These are phyloP conservation scores for Teunomyces stri DNA, from an alignment of 805 yeast genomes.

Conservation along the genomic window DNA sequence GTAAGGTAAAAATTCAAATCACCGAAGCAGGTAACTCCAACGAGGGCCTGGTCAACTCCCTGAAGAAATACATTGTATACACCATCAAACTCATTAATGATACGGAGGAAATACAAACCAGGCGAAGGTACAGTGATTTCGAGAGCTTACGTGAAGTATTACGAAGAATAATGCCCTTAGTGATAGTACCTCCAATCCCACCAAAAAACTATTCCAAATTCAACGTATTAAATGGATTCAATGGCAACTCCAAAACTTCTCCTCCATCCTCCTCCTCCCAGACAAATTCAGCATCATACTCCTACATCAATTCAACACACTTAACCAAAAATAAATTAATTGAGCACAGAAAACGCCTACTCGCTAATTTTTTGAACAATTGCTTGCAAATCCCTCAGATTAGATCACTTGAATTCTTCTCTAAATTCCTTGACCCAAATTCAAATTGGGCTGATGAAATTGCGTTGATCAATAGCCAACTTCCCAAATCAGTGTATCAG, in stretches of 20 bases:
- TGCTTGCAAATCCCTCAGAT: conserved; percentile 62
- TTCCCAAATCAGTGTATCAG: conserved; percentile 39
- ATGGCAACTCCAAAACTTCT: background rate
- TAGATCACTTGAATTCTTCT: conserved; percentile 58
- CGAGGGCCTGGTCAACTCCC: conserved; percentile 68
- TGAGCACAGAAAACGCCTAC: conserved; percentile 52
- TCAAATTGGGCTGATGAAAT: conserved; percentile 77
- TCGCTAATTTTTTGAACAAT: conserved; percentile 73
- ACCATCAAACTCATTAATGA: conserved; percentile 62
- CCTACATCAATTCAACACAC: conserved; percentile 42
- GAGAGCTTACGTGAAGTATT: conserved; percentile 75
- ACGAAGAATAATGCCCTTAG: conserved; percentile 71
- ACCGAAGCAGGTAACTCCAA: conserved; percentile 82
- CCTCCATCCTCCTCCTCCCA: background rate
- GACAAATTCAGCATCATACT: conserved; percentile 4
- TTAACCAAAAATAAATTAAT: conserved; percentile 35
- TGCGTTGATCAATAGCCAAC: conserved; percentile 31
- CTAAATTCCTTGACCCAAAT: conserved; percentile 81
- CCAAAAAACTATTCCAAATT: conserved; percentile 42
- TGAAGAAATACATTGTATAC: conserved; percentile 68
- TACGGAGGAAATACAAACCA: conserved; percentile 50
- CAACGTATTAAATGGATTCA: conserved; percentile 30
- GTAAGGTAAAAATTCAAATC: conserved; percentile 43
- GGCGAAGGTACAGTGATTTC: conserved; percentile 85
- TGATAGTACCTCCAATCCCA: conserved; percentile 92